Evolutionary conservation across 345 rosid species (phyloP).

Genomic region (Gossypium thurberi): DNA sequence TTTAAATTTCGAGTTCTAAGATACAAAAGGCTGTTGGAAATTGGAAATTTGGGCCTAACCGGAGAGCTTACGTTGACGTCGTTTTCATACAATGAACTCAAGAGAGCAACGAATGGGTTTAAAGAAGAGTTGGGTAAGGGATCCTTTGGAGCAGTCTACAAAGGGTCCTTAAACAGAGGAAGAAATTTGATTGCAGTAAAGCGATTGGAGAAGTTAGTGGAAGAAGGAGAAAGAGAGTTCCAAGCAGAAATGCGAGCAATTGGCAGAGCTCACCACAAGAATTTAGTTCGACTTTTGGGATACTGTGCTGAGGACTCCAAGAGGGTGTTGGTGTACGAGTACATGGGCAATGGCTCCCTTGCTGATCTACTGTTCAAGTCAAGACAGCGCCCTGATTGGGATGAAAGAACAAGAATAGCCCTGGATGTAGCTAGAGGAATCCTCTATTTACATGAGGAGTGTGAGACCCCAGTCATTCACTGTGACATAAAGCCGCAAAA

Average conservation of each 20-base stretch:
- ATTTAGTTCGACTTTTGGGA: conserved; percentile 34
- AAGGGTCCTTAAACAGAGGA: conserved; percentile 10
- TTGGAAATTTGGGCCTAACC: neutral
- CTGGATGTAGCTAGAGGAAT: conserved; percentile 38
- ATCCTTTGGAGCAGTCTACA: conserved; percentile 27
- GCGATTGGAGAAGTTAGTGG: conserved; percentile 31
- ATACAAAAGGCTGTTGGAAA: neutral
- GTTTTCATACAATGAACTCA: conserved; percentile 20
- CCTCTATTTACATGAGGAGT: conserved; percentile 40
- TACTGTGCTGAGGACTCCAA: conserved; percentile 34
- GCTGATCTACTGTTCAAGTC: conserved; percentile 32
- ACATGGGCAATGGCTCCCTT: conserved; percentile 38
- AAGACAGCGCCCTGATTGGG: conserved; percentile 23
- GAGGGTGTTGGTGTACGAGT: conserved; percentile 38
- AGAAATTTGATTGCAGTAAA: conserved; percentile 24
- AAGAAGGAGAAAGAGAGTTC: conserved; percentile 40
- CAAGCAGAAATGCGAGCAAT: conserved; percentile 37
- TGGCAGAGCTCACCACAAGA: conserved; percentile 38
- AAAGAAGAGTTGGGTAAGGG: conserved; percentile 27
- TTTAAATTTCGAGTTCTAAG: neutral
- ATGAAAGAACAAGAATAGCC: conserved; percentile 29
- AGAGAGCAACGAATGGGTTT: conserved; percentile 19
- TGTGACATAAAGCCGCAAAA: conserved; percentile 49
- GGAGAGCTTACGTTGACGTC: neutral
- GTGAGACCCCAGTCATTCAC: conserved; percentile 37